A percentile compares a stretch with the other conserved stretches of the same genome.
Evolutionary conservation across 805 yeast genomes (phyloP).

Genomic region (Suhomyces emberorum): DNA sequence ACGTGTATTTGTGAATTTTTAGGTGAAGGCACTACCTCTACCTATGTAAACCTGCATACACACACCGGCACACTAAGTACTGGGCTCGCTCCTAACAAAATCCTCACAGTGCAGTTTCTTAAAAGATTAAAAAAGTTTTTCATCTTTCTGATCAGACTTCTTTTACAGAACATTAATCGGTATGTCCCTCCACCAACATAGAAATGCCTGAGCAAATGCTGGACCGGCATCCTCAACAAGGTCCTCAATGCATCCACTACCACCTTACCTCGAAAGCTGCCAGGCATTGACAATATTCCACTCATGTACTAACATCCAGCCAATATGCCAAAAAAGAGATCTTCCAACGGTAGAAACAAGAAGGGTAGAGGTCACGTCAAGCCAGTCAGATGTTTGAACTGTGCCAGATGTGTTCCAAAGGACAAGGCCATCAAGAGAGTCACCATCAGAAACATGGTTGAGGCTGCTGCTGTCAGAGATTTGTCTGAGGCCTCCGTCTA

Average conservation of each 20-base stretch:
- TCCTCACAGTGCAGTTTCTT: not conserved
- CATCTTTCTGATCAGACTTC: constrained; percentile 6
- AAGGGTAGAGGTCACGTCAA: constrained; percentile 99
- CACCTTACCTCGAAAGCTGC: too few relatives aligned
- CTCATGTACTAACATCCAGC: constrained; percentile 30
- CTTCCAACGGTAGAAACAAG: constrained; percentile 99
- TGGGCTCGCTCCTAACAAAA: not conserved
- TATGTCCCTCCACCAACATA: too few relatives aligned
- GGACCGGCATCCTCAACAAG: too few relatives aligned
- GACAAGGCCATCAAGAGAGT: constrained; percentile 99
- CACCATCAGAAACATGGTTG: constrained; percentile 99
- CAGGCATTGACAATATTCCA: too few relatives aligned
- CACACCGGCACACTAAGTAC: not conserved
- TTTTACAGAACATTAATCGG: constrained; percentile 15
- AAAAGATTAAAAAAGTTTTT: constrained; percentile 7
- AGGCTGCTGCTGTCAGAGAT: constrained; percentile 99
- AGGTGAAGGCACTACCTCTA: not conserved
- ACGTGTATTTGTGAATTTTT: not conserved
- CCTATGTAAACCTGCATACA: not conserved
- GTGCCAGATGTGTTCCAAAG: constrained; percentile 99
- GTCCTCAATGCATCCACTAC: too few relatives aligned
- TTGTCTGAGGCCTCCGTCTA: constrained; percentile 99
- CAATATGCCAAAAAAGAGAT: constrained; percentile 99
- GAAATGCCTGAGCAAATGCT: too few relatives aligned
- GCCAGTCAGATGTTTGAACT: constrained; percentile 99